A percentile compares a stretch with the other conserved stretches of the same genome.
Evolutionary conservation across 2,329 filamentous ascomycete species (phyloP).

Genomic region (Cordyceps javanica): DNA sequence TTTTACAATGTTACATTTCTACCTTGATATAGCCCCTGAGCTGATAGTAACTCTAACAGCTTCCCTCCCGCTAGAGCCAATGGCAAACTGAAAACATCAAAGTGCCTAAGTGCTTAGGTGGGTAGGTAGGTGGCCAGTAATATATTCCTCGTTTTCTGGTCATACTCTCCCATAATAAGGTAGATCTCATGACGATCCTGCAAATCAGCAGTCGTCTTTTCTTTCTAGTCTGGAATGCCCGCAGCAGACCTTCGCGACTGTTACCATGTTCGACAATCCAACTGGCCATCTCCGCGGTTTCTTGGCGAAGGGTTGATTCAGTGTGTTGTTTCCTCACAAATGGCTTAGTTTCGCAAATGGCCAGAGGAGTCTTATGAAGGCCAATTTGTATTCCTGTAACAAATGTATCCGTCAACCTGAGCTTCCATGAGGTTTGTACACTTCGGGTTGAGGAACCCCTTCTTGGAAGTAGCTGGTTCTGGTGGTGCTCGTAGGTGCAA

Average conservation of each 20-base stretch:
- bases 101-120: not conserved
- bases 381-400: not conserved
- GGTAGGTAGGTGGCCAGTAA: too few relatives aligned
- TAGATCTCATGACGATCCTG: constrained; percentile 14
- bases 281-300: not conserved
- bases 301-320: not conserved
- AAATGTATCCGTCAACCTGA: not conserved
- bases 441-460: not conserved
- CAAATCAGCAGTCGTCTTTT: not conserved
- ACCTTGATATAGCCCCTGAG: too few relatives aligned
- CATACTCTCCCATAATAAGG: constrained; percentile 7
- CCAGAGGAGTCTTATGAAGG: not conserved
- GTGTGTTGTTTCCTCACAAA: not conserved
- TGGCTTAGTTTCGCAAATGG: not conserved
- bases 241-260: not conserved
- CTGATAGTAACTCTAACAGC: too few relatives aligned
- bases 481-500: not conserved
- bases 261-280: not conserved
- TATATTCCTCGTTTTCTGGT: not conserved
- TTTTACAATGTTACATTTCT: too few relatives aligned
- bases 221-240: not conserved
- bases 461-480: not conserved
- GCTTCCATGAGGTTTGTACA: not conserved
- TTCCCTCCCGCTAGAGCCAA: too few relatives aligned
- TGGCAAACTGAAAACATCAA: too few relatives aligned